phyloP scores from a whole-genome alignment of 495 filamentous ascomycete species.

The Sabuloglossum arenarium region DNA sequence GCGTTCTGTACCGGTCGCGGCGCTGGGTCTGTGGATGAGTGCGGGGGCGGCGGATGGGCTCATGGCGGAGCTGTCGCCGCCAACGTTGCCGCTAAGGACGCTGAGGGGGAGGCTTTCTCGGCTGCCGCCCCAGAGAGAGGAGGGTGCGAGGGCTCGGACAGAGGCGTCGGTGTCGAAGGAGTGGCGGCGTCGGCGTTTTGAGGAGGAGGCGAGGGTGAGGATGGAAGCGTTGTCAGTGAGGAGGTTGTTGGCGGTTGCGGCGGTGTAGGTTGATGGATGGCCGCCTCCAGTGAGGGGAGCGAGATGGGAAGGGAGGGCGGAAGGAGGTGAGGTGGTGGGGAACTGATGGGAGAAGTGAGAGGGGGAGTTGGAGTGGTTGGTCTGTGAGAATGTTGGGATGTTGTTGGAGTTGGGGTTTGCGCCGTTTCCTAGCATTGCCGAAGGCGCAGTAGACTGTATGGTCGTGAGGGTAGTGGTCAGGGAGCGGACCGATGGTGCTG shows the following conservation, averaged over 20 bases:
- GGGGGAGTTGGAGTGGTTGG: constrained; percentile 11
- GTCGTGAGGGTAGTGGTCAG: constrained; percentile 91
- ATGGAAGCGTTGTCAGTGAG: constrained; percentile 91
- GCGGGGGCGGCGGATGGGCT: constrained; percentile 21
- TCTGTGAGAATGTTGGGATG: constrained; percentile 18
- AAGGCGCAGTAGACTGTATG: constrained; percentile 69
- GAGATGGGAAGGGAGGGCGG: constrained; percentile 65
- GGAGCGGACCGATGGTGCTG: constrained; percentile 74
- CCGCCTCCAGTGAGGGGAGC: constrained; percentile 29
- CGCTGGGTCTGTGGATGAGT: constrained; percentile 37
- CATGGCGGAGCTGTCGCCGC: constrained; percentile 13
- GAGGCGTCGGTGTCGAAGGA: constrained; percentile 93
- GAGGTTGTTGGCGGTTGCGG: constrained; percentile 79
- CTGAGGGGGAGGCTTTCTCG: constrained; percentile 74
- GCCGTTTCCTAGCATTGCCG: constrained; percentile 31
- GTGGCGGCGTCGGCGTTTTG: constrained; percentile 68
- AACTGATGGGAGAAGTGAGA: constrained; percentile 80
- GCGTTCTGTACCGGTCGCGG: constrained; percentile 49
- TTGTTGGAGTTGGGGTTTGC: constrained; percentile 12
- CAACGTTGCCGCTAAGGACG: constrained; percentile 62
- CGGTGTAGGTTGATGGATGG: constrained; percentile 65
- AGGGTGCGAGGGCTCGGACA: constrained; percentile 77
- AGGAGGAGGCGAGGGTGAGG: constrained; percentile 87
- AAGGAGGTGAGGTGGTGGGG: constrained; percentile 48
- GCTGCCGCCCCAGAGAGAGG: constrained; percentile 78